Conservation (phyloP, 2,329 filamentous ascomycete species). For the Leptographium wingfieldii region DNA sequence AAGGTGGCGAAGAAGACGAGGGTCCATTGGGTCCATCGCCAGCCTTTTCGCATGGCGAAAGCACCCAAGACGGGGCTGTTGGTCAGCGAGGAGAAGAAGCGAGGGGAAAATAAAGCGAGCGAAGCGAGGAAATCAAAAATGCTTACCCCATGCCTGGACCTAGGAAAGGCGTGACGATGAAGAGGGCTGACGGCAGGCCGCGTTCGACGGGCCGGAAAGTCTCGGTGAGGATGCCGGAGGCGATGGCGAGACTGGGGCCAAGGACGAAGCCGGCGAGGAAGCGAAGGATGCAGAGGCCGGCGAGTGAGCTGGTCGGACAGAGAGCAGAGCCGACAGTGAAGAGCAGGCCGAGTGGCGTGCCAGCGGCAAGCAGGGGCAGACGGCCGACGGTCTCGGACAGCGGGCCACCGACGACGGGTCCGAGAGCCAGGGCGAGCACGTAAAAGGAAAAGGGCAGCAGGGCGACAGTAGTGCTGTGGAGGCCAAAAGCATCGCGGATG, state of each 20-base stretch:
- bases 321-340: slow-evolving; percentile 45
- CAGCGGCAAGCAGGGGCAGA: slow-evolving; percentile 35
- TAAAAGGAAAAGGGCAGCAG: slow-evolving; percentile 49
- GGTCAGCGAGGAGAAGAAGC: neutral
- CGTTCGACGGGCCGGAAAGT: slow-evolving; percentile 29
- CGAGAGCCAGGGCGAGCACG: slow-evolving; percentile 45
- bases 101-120: no score
- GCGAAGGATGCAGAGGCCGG: slow-evolving; percentile 36
- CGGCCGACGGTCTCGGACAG: slow-evolving; percentile 46
- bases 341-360: slow-evolving; percentile 33
- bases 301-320: slow-evolving; percentile 26
- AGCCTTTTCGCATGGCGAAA: slow-evolving; percentile 32
- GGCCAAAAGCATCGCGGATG: slow-evolving; percentile 38
- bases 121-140: neutral
- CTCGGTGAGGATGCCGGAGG: slow-evolving; percentile 36
- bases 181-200: slow-evolving; percentile 29
- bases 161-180: slow-evolving; percentile 38
- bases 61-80: slow-evolving; percentile 34
- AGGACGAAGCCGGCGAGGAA: slow-evolving; percentile 43
- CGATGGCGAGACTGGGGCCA: slow-evolving; percentile 35
- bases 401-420: slow-evolving; percentile 46
- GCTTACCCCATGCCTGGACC: slow-evolving; percentile 38
- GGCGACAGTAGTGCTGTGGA: slow-evolving; percentile 37
- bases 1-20: slow-evolving; percentile 32
- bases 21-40: slow-evolving; percentile 42